Percentiles rank a stretch among this genome's conserved stretches.
These are phyloP conservation scores for Davidsoniella eucalypti DNA, from an alignment of 2,329 filamentous ascomycete species.

Conservation along the genomic window DNA sequence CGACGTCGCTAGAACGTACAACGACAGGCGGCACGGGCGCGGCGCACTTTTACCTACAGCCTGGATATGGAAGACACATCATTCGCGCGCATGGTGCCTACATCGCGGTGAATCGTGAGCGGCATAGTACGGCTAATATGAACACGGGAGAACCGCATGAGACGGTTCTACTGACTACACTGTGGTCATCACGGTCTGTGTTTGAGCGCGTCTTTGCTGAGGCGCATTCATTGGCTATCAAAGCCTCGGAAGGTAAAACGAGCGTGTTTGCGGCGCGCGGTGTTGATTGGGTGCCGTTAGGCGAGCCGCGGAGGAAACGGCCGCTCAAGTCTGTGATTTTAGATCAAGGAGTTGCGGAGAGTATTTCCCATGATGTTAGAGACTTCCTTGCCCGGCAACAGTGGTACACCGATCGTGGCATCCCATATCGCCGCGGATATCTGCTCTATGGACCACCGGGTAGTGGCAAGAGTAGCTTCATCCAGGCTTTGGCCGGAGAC, in stretches of 20 bases:
- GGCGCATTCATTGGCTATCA: constrained; percentile 63
- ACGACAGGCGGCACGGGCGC: constrained; percentile 46
- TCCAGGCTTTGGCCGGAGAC: constrained; percentile 85
- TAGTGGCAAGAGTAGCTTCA: constrained; percentile 89
- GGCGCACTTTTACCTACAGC: constrained; percentile 69
- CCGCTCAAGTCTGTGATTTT: constrained; percentile 78
- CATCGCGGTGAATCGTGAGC: constrained; percentile 72
- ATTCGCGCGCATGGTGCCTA: constrained; percentile 76
- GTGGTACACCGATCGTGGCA: constrained; percentile 91
- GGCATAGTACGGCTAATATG: constrained; percentile 67
- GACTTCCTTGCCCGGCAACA: constrained; percentile 65
- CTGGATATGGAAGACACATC: constrained; percentile 78
- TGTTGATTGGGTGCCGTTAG: constrained; percentile 72
- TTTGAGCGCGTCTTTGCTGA: constrained; percentile 84
- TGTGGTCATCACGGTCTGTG: constrained; percentile 76
- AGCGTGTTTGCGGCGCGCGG: constrained; percentile 76
- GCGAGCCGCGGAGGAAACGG: constrained; percentile 69
- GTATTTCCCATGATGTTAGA: constrained; percentile 61
- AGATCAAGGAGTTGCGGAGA: constrained; percentile 67
- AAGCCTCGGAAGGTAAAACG: constrained; percentile 80
- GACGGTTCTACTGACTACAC: constrained; percentile 77
- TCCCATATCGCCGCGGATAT: constrained; percentile 81
- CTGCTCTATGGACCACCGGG: constrained; percentile 78
- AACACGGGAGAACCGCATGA: constrained; percentile 83
- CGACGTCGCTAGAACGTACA: constrained; percentile 33